Conservation (phyloP, 805 yeast species). For the Pichia ethanolica region DNA sequence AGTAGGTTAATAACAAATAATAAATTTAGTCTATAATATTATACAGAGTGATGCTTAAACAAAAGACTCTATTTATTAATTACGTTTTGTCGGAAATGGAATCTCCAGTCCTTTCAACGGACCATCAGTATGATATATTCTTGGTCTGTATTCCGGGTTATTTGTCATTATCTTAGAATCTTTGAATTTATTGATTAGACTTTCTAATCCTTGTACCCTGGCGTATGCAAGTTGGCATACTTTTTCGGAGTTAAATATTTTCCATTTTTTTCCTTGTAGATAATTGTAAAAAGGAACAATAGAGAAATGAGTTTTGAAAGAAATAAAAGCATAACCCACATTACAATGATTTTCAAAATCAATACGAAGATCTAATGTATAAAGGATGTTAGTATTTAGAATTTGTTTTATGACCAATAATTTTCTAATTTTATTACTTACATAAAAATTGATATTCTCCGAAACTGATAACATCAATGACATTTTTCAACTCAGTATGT, state of each 20-base stretch:
- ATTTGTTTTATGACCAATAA: neutral
- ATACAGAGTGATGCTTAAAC: neutral
- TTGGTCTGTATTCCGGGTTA: conserved; percentile 40
- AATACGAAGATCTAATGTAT: conserved; percentile 34
- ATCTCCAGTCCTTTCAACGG: conserved; percentile 34
- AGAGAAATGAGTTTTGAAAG: conserved; percentile 37
- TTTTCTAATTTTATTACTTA: conserved; percentile 13
- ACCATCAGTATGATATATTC: conserved; percentile 39
- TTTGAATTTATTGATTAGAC: conserved; percentile 40
- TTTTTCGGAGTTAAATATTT: conserved; percentile 40
- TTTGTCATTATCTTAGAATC: conserved; percentile 42
- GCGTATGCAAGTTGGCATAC: conserved; percentile 46
- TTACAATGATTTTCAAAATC: conserved; percentile 47
- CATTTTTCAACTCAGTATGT: conserved; percentile 37
- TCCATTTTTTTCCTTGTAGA: conserved; percentile 42
- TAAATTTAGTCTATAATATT: neutral
- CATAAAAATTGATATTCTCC: conserved; percentile 34
- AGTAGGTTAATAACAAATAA: neutral
- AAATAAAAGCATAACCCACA: conserved; percentile 50
- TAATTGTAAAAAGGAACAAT: conserved; percentile 39
- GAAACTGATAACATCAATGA: conserved; percentile 38
- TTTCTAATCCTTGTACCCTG: conserved; percentile 40
- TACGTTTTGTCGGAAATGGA: conserved; percentile 33
- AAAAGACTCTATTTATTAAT: too few species aligned
- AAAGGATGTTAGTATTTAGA: conserved; percentile 6